phyloP scores from a whole-genome alignment of 2,329 filamentous ascomycete species.

The Trichophyton rubrum region DNA sequence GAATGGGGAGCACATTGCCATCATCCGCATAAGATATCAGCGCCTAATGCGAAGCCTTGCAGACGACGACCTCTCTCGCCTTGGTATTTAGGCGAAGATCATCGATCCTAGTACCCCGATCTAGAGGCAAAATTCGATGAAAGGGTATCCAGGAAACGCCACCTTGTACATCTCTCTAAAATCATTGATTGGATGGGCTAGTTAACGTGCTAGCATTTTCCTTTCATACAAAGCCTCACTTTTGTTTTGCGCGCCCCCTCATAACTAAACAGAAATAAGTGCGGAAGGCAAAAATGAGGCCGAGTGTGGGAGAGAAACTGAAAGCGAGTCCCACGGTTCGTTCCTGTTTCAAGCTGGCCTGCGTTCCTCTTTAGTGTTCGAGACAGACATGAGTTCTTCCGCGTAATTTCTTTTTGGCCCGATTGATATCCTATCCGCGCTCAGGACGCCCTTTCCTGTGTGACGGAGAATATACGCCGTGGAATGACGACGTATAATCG shows the following conservation, averaged over 20 bases:
- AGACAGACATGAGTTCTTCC: slow-evolving; percentile 1
- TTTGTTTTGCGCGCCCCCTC: background rate
- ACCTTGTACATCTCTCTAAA: background rate
- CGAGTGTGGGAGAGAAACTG: background rate
- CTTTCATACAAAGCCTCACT: background rate
- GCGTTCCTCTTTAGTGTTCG: background rate
- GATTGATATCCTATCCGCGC: background rate
- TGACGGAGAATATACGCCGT: slow-evolving; percentile 1
- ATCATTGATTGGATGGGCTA: background rate
- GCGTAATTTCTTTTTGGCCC: slow-evolving; percentile 1
- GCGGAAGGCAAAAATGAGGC: background rate
- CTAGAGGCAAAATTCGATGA: background rate
- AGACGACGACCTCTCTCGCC: background rate
- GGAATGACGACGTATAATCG: background rate
- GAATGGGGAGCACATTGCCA: background rate
- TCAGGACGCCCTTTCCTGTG: background rate
- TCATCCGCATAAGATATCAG: background rate
- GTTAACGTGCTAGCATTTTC: background rate
- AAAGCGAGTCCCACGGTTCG: background rate
- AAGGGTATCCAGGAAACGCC: background rate
- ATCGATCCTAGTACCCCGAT: background rate
- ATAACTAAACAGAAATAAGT: background rate
- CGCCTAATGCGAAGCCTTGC: background rate
- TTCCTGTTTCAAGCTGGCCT: background rate
- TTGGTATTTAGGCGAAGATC: background rate